These are phyloP conservation scores for Quercus ilex DNA, from an alignment of 306 rosid genomes.

Conservation along the genomic window DNA sequence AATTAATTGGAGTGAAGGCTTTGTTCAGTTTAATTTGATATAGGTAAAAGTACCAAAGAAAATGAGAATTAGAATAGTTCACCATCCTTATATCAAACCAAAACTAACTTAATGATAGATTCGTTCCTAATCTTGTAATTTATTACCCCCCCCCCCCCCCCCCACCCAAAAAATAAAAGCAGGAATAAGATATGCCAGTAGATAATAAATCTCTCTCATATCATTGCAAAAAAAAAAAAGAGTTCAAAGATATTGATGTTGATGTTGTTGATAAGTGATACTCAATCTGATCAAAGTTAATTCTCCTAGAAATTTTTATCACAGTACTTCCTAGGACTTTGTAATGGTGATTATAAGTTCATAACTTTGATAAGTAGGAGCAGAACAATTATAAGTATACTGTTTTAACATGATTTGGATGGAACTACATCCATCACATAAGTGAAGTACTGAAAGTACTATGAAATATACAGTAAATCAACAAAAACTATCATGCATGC, in stretches of 20 bases:
- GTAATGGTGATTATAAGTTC: not conserved
- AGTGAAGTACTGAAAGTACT: not conserved
- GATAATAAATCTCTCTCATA: not conserved
- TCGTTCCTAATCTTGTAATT: not conserved
- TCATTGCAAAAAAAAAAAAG: not conserved
- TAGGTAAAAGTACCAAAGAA: not conserved
- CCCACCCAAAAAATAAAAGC: not conserved
- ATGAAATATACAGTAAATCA: not conserved
- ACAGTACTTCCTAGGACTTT: not conserved
- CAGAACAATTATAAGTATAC: not conserved
- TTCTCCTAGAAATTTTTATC: not conserved
- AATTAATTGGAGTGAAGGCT: not conserved
- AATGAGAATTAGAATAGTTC: not conserved
- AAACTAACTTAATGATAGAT: slow-evolving; percentile 2
- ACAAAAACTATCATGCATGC: not conserved
- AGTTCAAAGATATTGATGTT: too few relatives aligned
- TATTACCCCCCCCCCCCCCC: not conserved
- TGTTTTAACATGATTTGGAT: not conserved
- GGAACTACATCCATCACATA: not conserved
- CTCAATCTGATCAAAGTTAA: not conserved
- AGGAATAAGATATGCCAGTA: not conserved
- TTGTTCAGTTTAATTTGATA: not conserved
- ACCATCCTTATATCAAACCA: not conserved
- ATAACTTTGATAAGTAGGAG: not conserved
- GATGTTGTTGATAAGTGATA: too few relatives aligned